phyloP scores from a whole-genome alignment of 257 asterid species.

The Euphrasia confusa region DNA sequence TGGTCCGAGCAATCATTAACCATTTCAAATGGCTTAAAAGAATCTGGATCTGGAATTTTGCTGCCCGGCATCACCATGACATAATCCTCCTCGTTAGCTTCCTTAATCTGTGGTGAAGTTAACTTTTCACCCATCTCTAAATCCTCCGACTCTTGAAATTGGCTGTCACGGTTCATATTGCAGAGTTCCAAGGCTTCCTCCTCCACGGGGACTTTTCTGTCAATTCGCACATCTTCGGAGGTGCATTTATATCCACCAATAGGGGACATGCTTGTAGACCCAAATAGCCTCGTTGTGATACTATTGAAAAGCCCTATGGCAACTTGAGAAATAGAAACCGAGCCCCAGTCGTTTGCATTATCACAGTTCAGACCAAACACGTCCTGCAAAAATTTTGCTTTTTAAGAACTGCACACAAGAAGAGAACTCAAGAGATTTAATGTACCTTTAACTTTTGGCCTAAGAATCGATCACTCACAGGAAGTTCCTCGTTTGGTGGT shows the following conservation, averaged over 20 bases:
- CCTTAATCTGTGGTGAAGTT: conserved; percentile 30
- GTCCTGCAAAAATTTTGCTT: conserved; percentile 36
- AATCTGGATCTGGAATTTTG: conserved; percentile 31
- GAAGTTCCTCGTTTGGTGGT: conserved; percentile 36
- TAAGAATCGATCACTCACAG: conserved; percentile 31
- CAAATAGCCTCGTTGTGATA: conserved; percentile 53
- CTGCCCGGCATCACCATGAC: conserved; percentile 32
- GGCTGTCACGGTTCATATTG: conserved; percentile 27
- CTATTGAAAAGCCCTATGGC: conserved; percentile 48
- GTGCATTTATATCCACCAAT: conserved; percentile 38
- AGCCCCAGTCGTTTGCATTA: conserved; percentile 32
- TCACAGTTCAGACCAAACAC: conserved; percentile 26
- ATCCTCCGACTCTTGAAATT: conserved; percentile 20
- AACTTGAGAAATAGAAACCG: conserved; percentile 54
- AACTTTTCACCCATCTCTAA: conserved; percentile 28
- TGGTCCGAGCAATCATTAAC: conserved; percentile 74
- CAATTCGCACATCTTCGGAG: conserved; percentile 32
- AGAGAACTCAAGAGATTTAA: neutral
- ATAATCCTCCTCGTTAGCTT: conserved; percentile 29
- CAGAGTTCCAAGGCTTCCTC: conserved; percentile 41
- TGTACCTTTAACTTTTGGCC: conserved; percentile 45
- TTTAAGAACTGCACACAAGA: neutral
- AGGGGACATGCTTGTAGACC: conserved; percentile 28
- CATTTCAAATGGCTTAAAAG: conserved; percentile 73
- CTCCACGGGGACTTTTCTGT: conserved; percentile 28